Conservation (phyloP, 352 stramenopile species). For the Phytophthora hibernalis region DNA sequence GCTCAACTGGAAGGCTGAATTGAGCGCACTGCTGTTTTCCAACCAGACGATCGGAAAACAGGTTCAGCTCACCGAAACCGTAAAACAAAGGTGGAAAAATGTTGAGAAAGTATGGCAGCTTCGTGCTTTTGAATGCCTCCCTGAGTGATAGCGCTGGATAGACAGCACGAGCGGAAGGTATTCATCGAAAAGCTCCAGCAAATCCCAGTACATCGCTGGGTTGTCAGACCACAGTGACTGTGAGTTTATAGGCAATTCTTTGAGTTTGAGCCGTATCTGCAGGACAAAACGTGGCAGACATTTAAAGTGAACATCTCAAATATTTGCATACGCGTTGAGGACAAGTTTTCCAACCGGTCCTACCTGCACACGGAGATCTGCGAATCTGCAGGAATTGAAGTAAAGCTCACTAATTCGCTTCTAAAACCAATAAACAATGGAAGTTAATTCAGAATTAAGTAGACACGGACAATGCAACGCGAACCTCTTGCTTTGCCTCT, state of each 20-base stretch:
- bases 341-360: background rate
- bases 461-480: background rate
- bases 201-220: slow-evolving; percentile 24
- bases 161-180: slow-evolving; percentile 55
- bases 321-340: background rate
- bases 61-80: slow-evolving; percentile 43
- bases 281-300: too few relatives aligned
- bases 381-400: slow-evolving; percentile 47
- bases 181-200: slow-evolving; percentile 46
- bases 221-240: slow-evolving; percentile 22
- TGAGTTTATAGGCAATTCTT: slow-evolving; percentile 46
- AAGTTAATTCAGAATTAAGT: background rate
- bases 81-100: slow-evolving; percentile 57
- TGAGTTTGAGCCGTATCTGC: slow-evolving; percentile 61
- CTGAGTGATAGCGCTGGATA: slow-evolving; percentile 42
- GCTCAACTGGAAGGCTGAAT: slow-evolving; percentile 40
- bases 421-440: slow-evolving; percentile 11
- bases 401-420: slow-evolving; percentile 43
- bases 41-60: slow-evolving; percentile 43
- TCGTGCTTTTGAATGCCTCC: background rate
- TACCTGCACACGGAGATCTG: slow-evolving; percentile 50
- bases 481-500: slow-evolving; percentile 43
- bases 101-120: slow-evolving; percentile 12
- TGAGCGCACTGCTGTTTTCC: slow-evolving; percentile 32
- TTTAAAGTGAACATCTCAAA: too few relatives aligned